Percentiles rank a stretch among this genome's conserved stretches.
phyloP scores from a whole-genome alignment of 2,329 filamentous ascomycete species.

The Claviceps capensis region DNA sequence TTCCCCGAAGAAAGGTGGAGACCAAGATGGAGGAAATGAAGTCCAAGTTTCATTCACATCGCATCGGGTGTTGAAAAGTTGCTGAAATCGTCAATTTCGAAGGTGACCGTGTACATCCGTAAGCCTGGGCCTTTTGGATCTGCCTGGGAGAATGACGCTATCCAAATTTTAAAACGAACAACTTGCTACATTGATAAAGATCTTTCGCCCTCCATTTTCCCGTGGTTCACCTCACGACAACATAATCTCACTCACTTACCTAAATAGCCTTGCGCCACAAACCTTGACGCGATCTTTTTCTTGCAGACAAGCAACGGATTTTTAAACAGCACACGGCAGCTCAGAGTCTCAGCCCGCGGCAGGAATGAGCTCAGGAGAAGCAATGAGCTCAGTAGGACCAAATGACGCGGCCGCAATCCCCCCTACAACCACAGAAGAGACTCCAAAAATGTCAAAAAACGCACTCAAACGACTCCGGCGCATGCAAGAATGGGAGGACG shows the following conservation, averaged over 20 bases:
- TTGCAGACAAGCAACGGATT: background rate
- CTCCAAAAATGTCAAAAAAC: constrained; percentile 58
- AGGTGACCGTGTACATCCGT: background rate
- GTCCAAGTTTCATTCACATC: background rate
- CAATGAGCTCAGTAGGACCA: background rate
- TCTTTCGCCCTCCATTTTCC: too few relatives aligned
- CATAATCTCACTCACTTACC: too few relatives aligned
- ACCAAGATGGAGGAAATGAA: background rate
- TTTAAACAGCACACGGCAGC: too few relatives aligned
- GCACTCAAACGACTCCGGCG: constrained; percentile 68
- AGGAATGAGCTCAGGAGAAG: background rate
- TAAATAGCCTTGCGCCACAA: too few relatives aligned
- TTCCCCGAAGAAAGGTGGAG: background rate
- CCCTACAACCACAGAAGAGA: background rate
- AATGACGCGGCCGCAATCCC: background rate
- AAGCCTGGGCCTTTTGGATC: too few relatives aligned
- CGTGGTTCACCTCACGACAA: too few relatives aligned
- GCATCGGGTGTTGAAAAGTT: background rate
- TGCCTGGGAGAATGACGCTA: too few relatives aligned
- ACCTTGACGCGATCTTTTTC: background rate
- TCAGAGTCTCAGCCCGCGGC: too few relatives aligned
- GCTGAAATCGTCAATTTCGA: background rate
- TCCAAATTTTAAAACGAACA: too few relatives aligned
- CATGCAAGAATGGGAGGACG: constrained; percentile 62
- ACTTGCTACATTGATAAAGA: too few relatives aligned